Percentiles rank a stretch among this genome's conserved stretches.
Conservation (phyloP, 176 grass and related monocot genomes). For the Oryza rufipogon region DNA sequence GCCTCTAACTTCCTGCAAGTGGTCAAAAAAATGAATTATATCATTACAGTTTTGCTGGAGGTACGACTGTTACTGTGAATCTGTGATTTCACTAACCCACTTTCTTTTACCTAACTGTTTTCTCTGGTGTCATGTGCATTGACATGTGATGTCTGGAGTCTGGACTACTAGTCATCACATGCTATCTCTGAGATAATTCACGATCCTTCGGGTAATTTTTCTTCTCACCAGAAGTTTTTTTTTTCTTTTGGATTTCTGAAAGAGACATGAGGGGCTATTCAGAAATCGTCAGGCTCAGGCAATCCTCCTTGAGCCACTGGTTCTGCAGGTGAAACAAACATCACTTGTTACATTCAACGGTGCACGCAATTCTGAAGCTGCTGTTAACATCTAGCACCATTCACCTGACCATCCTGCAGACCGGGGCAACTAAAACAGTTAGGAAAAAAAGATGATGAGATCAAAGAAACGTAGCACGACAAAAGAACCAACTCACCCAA, state of each 20-base stretch:
- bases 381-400: no score
- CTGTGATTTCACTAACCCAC: background rate
- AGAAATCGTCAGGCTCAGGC: background rate
- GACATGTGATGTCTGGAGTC: background rate
- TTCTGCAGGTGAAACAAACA: background rate
- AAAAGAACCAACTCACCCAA: background rate
- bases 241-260: background rate
- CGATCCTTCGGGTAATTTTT: background rate
- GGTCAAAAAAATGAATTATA: background rate
- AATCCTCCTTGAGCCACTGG: background rate
- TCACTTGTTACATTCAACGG: slow-evolving; percentile 6
- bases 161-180: background rate
- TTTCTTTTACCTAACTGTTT: background rate
- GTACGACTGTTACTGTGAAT: no score
- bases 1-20: background rate
- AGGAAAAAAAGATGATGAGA: background rate
- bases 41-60: background rate
- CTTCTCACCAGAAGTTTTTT: background rate
- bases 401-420: background rate
- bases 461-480: background rate
- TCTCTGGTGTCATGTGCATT: background rate
- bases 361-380: background rate
- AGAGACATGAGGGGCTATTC: background rate
- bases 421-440: background rate
- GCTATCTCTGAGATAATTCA: background rate